phyloP scores from a whole-genome alignment of 2,329 filamentous ascomycete species.

The Cercospora sp. region DNA sequence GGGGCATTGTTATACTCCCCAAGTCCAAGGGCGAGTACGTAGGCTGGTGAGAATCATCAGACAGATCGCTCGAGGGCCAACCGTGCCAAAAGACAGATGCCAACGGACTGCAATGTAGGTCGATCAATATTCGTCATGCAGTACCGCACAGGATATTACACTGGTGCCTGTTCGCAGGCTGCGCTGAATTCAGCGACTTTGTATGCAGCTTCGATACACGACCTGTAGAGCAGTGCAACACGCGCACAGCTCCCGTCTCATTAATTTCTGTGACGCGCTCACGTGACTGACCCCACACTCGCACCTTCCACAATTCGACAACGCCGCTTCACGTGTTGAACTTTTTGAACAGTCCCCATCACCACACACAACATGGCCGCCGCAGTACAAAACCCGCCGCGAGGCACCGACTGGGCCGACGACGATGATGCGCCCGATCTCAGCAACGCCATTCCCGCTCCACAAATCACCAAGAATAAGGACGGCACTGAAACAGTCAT shows the following conservation, averaged over 20 bases:
- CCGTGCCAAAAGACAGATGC: not conserved
- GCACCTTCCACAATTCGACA: slow-evolving; percentile 12
- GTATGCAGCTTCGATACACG: not conserved
- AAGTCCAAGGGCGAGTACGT: not conserved
- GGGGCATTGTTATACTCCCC: not conserved
- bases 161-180: not conserved
- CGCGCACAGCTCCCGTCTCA: not conserved
- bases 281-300: slow-evolving; percentile 8
- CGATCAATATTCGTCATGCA: not conserved
- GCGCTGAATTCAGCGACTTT: not conserved
- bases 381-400: slow-evolving; percentile 37
- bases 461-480: slow-evolving; percentile 92
- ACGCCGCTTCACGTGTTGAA: not conserved
- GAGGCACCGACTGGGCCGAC: slow-evolving; percentile 86
- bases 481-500: slow-evolving; percentile 97
- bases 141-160: not conserved
- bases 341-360: not conserved
- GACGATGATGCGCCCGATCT: slow-evolving; percentile 77
- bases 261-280: not conserved
- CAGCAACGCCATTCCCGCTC: slow-evolving; percentile 72
- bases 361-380: slow-evolving; percentile 33
- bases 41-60: not conserved
- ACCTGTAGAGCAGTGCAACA: not conserved
- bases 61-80: not conserved
- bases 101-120: not conserved